These are phyloP conservation scores for Phytomonas francai DNA, from an alignment of 208 protist species.

Conservation along the genomic window DNA sequence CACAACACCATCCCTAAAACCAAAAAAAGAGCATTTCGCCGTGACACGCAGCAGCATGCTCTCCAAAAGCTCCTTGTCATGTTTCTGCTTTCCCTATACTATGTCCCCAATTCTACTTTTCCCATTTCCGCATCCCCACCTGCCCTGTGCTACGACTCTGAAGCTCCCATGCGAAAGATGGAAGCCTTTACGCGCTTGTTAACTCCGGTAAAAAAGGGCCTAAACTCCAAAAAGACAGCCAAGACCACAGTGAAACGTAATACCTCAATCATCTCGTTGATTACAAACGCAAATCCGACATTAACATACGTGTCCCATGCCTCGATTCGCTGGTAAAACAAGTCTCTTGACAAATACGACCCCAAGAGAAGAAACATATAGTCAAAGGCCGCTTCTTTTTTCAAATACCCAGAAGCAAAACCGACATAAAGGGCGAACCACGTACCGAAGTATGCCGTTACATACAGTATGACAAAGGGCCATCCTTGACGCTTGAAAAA, in stretches of 20 bases:
- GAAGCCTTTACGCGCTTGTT: conserved; percentile 47
- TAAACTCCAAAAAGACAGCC: conserved; percentile 60
- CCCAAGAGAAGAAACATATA: conserved; percentile 58
- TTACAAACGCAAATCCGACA: conserved; percentile 85
- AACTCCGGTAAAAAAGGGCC: conserved; percentile 46
- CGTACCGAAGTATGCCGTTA: conserved; percentile 40
- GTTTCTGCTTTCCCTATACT: background rate
- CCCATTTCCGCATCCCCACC: background rate
- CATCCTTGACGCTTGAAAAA: conserved; percentile 83
- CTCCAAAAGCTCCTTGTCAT: background rate
- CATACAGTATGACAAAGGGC: conserved; percentile 60
- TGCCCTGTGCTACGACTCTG: conserved; percentile 34
- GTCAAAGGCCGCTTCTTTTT: conserved; percentile 72
- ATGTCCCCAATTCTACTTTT: background rate
- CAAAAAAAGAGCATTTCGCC: background rate
- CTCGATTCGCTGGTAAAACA: conserved; percentile 67
- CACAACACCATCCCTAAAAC: background rate
- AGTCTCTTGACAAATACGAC: conserved; percentile 51
- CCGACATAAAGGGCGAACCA: conserved; percentile 60
- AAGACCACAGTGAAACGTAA: conserved; percentile 71
- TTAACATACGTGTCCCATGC: conserved; percentile 80
- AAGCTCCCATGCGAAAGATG: conserved; percentile 50
- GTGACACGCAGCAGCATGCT: background rate
- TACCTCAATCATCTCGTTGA: conserved; percentile 79
- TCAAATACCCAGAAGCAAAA: conserved; percentile 51